A percentile compares a stretch with the other conserved stretches of the same genome.
Conservation (phyloP, 305 asterid species). For the Solanum hybrid region DNA sequence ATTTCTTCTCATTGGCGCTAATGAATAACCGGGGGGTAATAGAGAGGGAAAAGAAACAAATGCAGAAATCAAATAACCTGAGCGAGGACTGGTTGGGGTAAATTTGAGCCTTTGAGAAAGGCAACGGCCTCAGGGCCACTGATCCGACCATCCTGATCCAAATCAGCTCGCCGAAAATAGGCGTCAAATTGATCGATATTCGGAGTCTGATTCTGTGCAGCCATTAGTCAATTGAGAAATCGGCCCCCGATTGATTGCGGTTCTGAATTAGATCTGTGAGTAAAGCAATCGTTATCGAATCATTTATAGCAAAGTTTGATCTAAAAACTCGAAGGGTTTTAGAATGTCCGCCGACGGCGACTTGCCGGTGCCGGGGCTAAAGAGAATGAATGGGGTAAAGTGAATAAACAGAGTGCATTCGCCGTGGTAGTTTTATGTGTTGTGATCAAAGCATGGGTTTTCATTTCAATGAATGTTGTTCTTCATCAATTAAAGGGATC, state of each 20-base stretch:
- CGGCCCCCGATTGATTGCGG: not conserved
- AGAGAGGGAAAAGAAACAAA: not conserved
- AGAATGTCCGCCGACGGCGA: not conserved
- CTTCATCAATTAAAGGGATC: not conserved
- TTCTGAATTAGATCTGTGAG: not conserved
- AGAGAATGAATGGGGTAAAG: not conserved
- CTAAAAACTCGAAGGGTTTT: not conserved
- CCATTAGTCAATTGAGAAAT: not conserved
- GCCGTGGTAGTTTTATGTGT: not conserved
- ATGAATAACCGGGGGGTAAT: not conserved
- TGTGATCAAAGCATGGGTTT: not conserved
- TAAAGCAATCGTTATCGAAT: not conserved
- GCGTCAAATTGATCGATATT: constrained; percentile 52
- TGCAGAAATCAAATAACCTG: constrained; percentile 31
- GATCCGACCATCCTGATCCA: constrained; percentile 78
- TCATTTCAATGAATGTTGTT: not conserved
- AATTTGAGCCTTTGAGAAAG: constrained; percentile 55
- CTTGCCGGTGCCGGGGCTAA: not conserved
- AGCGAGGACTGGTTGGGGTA: constrained; percentile 66
- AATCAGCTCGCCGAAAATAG: constrained; percentile 64
- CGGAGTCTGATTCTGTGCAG: not conserved
- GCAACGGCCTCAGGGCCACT: constrained; percentile 73
- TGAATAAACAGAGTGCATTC: not conserved
- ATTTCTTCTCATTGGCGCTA: not conserved
- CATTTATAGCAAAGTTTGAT: not conserved